Conservation (phyloP, 805 yeast species). For the Candida rishiriensis region DNA sequence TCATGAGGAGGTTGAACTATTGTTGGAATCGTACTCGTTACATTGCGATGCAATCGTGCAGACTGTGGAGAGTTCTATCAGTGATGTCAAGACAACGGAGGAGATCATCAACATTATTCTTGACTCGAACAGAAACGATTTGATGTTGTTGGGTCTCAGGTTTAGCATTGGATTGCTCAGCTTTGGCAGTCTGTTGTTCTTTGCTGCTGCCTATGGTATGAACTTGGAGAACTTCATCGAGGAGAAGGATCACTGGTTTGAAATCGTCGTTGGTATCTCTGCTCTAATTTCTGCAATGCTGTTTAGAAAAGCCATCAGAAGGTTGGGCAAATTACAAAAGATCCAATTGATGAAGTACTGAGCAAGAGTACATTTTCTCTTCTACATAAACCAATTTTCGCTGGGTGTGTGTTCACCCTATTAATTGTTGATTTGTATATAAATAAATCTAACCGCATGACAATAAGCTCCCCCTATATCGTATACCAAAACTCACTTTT, state of each 20-base stretch:
- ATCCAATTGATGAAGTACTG: conserved; percentile 38
- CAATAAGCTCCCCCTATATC: no score
- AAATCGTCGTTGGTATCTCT: conserved; percentile 43
- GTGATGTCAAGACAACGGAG: conserved; percentile 89
- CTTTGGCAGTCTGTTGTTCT: conserved; percentile 71
- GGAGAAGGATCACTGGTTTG: conserved; percentile 69
- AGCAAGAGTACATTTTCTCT: not conserved
- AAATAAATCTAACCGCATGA: not conserved
- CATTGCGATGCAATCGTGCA: conserved; percentile 95
- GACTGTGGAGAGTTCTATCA: conserved; percentile 67
- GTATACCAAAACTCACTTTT: conserved; percentile 2
- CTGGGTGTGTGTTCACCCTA: no score
- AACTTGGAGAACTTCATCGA: conserved; percentile 90
- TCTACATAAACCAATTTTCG: not conserved
- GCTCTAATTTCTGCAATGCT: conserved; percentile 37
- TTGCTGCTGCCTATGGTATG: conserved; percentile 94
- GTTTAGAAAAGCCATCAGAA: conserved; percentile 49
- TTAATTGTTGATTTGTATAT: not conserved
- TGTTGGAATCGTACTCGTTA: conserved; percentile 84
- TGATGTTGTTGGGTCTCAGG: conserved; percentile 81
- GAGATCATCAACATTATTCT: conserved; percentile 90
- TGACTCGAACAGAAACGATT: conserved; percentile 90
- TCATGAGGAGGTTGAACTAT: conserved; percentile 84
- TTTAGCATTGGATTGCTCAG: conserved; percentile 82
- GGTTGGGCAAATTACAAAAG: conserved; percentile 61